Evolutionary conservation across 2,329 filamentous ascomycete genomes (phyloP), one percentile per base, ranked within the genome.

Genomic region (Pseudogymnoascus sp.): DNA sequence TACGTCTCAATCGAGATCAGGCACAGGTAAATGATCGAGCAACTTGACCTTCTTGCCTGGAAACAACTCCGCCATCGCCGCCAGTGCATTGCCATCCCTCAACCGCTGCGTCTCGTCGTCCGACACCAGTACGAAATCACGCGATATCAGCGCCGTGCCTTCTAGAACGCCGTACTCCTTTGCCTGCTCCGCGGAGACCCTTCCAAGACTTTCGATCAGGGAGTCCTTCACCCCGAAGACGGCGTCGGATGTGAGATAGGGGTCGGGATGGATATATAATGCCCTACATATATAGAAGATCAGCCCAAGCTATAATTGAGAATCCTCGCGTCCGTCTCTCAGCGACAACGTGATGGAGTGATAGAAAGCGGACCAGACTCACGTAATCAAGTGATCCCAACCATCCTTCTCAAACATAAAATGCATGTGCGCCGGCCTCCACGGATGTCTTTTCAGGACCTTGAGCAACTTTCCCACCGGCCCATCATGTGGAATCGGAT

Each of bases 141-240:
- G 88, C 62, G 78, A 83, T 59, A 92, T 73, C 66, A 91, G 70
- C 73, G 84, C 84, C 21, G 79, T 82, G 7, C 84, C 88, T 68
- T 87, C 83, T 34, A 82, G 73, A 5, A 91, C 84, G 14, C 78
- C 80, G 71, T 92, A 89, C 70, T 84, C 78, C 67, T 79, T 74
- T 0, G 87, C 84, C 64, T 80, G 80, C 51, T 80, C 79, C 36
- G 73, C 75, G 76, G 78, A 60, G 68, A 84, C 78, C 70, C 81
- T 76, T 66, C 80, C 68, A 75, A 85, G 77, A 67, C 90, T 87
- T 12, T 91, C 80, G n/a, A 91, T 77, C 11, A 96, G 79, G 29
- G 87, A 90, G 72, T 91, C 81, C 74, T 96, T 96, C 64, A 96
- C 90, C 18, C 91, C 91, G 69, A 96, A 96, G 1, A 96, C 91